Conservation (phyloP, 495 filamentous ascomycete genomes). For the Endocarpon pusillum region DNA sequence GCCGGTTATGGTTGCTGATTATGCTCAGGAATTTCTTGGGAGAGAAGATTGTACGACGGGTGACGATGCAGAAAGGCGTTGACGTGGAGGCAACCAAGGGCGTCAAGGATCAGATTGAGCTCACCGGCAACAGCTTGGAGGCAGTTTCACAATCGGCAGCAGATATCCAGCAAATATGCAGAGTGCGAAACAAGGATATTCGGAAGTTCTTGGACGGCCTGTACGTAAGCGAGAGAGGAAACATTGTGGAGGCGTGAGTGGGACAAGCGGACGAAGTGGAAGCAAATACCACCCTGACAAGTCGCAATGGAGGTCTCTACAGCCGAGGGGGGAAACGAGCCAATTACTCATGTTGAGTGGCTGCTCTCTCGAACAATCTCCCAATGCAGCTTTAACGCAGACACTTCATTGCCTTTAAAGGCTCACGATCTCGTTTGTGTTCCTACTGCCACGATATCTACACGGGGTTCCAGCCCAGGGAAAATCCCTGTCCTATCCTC, state of each 20-base stretch:
- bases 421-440: too few relatives aligned
- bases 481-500: too few relatives aligned
- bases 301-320: too few relatives aligned
- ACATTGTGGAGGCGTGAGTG: constrained; percentile 61
- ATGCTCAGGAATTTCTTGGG: constrained; percentile 85
- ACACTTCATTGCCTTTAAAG: too few relatives aligned
- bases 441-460: too few relatives aligned
- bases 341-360: too few relatives aligned
- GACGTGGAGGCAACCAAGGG: constrained; percentile 74
- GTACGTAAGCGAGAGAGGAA: constrained; percentile 94
- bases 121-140: constrained; percentile 89
- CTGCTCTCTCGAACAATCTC: too few relatives aligned
- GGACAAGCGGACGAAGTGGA: too few relatives aligned
- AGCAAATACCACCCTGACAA: too few relatives aligned
- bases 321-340: too few relatives aligned
- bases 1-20: constrained; percentile 8
- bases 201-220: constrained; percentile 99
- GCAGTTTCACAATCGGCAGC: constrained; percentile 92
- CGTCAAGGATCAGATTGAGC: constrained; percentile 90
- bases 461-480: too few relatives aligned
- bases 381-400: too few relatives aligned
- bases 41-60: constrained; percentile 94
- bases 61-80: constrained; percentile 78
- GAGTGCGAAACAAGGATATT: constrained; percentile 99
- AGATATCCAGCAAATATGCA: constrained; percentile 98